A percentile compares a stretch with the other conserved stretches of the same genome.
Evolutionary conservation across 1,139 yeast genomes (phyloP).

Genomic region (Hemisphaericaspora xylofermentans): DNA sequence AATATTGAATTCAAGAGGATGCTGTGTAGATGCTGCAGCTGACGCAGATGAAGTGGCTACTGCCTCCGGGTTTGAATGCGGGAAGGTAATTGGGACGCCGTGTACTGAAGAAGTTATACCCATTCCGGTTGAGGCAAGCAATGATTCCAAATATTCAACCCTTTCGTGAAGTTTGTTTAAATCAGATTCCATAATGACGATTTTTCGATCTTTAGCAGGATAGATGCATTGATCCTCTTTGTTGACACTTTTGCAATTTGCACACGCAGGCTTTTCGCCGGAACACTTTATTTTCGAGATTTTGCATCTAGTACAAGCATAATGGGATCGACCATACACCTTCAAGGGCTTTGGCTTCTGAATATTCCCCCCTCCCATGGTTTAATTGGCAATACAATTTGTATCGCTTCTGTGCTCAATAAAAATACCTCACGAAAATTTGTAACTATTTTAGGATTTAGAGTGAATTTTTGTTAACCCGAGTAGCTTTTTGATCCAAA

Average conservation of each 20-base stretch:
- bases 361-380: slow-evolving; percentile 6
- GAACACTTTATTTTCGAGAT: slow-evolving; percentile 40
- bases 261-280: slow-evolving; percentile 45
- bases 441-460: too few relatives aligned
- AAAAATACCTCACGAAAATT: neutral
- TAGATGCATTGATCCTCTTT: slow-evolving; percentile 43
- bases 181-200: slow-evolving; percentile 53
- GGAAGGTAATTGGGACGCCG: neutral
- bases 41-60: neutral
- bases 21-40: neutral
- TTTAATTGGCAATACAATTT: neutral
- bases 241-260: slow-evolving; percentile 36
- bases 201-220: slow-evolving; percentile 50
- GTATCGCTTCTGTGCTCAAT: neutral
- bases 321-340: slow-evolving; percentile 42
- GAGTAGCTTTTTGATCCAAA: too few relatives aligned
- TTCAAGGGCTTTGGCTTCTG: slow-evolving; percentile 38
- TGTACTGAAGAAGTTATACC: neutral
- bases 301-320: slow-evolving; percentile 43
- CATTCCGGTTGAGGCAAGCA: slow-evolving; percentile 1
- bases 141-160: slow-evolving; percentile 21
- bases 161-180: slow-evolving; percentile 41
- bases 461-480: too few relatives aligned
- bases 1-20: neutral
- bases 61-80: neutral